Conservation (phyloP, 352 stramenopile genomes). For the Globisporangium cystogenes region DNA sequence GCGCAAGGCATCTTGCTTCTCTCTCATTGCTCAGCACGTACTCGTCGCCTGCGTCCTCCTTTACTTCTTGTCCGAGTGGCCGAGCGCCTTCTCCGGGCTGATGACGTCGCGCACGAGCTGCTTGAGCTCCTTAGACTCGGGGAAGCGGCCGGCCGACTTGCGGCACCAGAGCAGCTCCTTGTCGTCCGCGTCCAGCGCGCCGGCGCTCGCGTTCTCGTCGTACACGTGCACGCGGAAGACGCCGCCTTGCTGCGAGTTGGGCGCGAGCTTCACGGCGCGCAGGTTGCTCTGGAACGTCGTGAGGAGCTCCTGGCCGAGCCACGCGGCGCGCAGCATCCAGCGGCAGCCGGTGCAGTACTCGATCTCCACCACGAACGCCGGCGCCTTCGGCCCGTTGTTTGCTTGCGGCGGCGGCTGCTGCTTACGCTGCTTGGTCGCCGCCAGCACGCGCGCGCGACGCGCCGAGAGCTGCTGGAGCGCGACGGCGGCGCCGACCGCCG, state of each 20-base stretch:
- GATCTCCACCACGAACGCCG: slow-evolving; percentile 78
- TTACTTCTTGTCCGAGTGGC: slow-evolving; percentile 83
- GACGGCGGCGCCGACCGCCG: slow-evolving; percentile 20
- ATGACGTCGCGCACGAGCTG: slow-evolving; percentile 88
- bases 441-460: slow-evolving; percentile 9
- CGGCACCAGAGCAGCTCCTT: slow-evolving; percentile 84
- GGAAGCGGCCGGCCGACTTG: slow-evolving; percentile 76
- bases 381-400: slow-evolving; percentile 6
- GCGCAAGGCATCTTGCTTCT: neutral
- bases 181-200: slow-evolving; percentile 29
- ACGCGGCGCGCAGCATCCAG: slow-evolving; percentile 87
- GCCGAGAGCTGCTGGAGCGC: slow-evolving; percentile 40
- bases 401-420: slow-evolving; percentile 6
- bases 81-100: slow-evolving; percentile 74
- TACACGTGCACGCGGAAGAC: slow-evolving; percentile 69
- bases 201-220: slow-evolving; percentile 10
- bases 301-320: slow-evolving; percentile 90
- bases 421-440: slow-evolving; percentile 8
- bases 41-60: slow-evolving; percentile 10
- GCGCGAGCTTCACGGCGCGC: slow-evolving; percentile 56
- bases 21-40: neutral
- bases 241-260: slow-evolving; percentile 48
- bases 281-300: slow-evolving; percentile 89
- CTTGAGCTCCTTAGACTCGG: slow-evolving; percentile 91
- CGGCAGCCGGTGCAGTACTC: slow-evolving; percentile 90